A percentile compares a stretch with the other conserved stretches of the same genome.
Evolutionary conservation across 257 asterid genomes (phyloP).

Genomic region (Haberlea rhodopensis): DNA sequence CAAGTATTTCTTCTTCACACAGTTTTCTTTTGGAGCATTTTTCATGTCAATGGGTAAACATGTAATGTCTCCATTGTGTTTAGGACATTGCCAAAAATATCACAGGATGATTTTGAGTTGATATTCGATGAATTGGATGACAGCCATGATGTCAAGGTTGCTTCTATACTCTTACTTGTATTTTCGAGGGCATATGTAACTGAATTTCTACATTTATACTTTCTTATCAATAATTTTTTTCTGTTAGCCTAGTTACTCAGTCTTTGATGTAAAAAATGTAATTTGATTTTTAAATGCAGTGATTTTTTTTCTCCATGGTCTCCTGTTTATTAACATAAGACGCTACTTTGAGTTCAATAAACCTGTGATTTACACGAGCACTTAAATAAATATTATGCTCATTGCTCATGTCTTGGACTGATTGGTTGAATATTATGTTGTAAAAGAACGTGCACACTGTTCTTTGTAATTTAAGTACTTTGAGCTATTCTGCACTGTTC

Average conservation of each 20-base stretch:
- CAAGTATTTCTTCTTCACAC: slow-evolving; percentile 12
- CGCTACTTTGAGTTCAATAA: background rate
- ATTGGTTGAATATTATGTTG: background rate
- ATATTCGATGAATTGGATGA: slow-evolving; percentile 92
- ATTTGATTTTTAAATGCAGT: background rate
- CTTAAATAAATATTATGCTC: background rate
- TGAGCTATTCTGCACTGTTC: background rate
- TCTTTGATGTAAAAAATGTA: background rate
- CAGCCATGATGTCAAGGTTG: slow-evolving; percentile 81
- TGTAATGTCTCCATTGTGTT: slow-evolving; percentile 19
- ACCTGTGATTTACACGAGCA: background rate
- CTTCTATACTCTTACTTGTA: slow-evolving; percentile 24
- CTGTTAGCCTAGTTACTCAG: background rate
- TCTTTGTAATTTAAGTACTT: background rate
- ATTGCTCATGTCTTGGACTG: background rate
- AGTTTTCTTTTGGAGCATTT: slow-evolving; percentile 12
- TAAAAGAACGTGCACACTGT: background rate
- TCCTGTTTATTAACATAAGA: background rate
- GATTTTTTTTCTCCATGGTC: background rate
- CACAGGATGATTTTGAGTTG: slow-evolving; percentile 84
- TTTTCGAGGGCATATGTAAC: slow-evolving; percentile 9
- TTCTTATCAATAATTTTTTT: too few relatives aligned
- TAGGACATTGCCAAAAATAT: slow-evolving; percentile 91
- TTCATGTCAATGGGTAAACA: slow-evolving; percentile 24
- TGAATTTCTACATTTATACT: background rate